A percentile compares a stretch with the other conserved stretches of the same genome.
Evolutionary conservation across 352 stramenopile species (phyloP).

Genomic region (Pythium phragmiticola): DNA sequence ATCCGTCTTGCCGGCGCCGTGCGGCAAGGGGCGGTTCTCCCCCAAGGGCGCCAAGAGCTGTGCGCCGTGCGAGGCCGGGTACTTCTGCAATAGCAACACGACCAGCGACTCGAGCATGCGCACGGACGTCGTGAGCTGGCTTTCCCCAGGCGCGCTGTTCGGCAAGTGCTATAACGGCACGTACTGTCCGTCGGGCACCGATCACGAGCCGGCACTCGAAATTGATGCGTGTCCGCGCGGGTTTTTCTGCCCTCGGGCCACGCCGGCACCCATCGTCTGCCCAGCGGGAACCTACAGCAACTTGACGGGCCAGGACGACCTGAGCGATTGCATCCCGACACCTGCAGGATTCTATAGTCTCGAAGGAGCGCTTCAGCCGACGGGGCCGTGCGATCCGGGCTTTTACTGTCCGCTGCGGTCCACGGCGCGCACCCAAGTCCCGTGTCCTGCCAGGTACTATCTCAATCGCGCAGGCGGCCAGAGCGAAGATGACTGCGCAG

Average conservation of each 20-base stretch:
- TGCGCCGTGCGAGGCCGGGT: conserved; percentile 58
- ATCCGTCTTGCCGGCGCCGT: conserved; percentile 56
- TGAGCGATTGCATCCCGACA: conserved; percentile 75
- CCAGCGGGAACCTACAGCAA: conserved; percentile 86
- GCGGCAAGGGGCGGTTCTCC: conserved; percentile 67
- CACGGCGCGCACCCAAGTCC: conserved; percentile 63
- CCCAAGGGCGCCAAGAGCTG: conserved; percentile 53
- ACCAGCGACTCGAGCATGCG: conserved; percentile 72
- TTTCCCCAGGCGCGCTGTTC: conserved; percentile 48
- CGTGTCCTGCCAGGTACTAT: conserved; percentile 79
- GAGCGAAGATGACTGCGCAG: conserved; percentile 68
- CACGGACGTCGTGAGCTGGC: conserved; percentile 53
- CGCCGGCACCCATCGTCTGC: conserved; percentile 66
- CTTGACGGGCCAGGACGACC: conserved; percentile 64
- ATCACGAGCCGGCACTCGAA: conserved; percentile 66
- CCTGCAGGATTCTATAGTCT: conserved; percentile 70
- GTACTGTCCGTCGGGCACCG: conserved; percentile 72
- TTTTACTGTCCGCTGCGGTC: conserved; percentile 85
- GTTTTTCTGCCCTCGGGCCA: conserved; percentile 79
- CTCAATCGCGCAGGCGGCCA: conserved; percentile 55
- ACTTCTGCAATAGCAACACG: conserved; percentile 74
- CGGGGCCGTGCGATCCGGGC: conserved; percentile 61
- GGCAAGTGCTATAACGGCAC: conserved; percentile 88
- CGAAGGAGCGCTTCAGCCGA: conserved; percentile 54
- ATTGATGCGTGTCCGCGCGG: conserved; percentile 75